These are phyloP conservation scores for Phlebopus sp. DNA, from an alignment of 1,284 basidiomycete species.

Conservation along the genomic window DNA sequence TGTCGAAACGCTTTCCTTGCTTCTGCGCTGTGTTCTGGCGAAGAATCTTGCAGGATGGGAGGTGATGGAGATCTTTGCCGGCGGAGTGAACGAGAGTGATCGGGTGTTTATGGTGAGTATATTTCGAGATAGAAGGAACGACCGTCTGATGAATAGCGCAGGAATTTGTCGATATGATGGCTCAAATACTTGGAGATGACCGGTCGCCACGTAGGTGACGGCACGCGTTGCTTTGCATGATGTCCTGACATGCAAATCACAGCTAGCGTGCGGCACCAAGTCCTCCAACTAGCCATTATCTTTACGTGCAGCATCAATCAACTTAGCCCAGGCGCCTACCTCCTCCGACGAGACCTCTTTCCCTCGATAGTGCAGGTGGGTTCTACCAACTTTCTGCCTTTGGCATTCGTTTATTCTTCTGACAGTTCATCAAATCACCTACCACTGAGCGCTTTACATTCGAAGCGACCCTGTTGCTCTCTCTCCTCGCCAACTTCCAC, in stretches of 20 bases:
- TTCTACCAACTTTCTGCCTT: neutral
- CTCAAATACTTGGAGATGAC: slow-evolving; percentile 43
- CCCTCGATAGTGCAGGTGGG: slow-evolving; percentile 49
- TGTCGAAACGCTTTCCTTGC: slow-evolving; percentile 46
- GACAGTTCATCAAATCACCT: slow-evolving; percentile 51
- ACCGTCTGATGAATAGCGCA: slow-evolving; percentile 22
- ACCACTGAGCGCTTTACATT: slow-evolving; percentile 55
- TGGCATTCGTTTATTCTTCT: neutral
- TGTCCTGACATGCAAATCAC: slow-evolving; percentile 8
- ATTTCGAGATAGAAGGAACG: neutral
- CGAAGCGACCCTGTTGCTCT: slow-evolving; percentile 55
- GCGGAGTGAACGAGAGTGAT: slow-evolving; percentile 56
- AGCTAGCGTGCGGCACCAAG: slow-evolving; percentile 52
- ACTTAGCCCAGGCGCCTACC: slow-evolving; percentile 66
- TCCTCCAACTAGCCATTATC: slow-evolving; percentile 52
- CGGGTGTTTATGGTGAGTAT: slow-evolving; percentile 49
- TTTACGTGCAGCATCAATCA: slow-evolving; percentile 58
- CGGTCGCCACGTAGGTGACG: slow-evolving; percentile 41
- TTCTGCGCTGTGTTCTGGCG: slow-evolving; percentile 45
- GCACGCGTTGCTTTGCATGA: neutral
- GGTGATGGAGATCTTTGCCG: slow-evolving; percentile 64
- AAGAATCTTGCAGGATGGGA: slow-evolving; percentile 66
- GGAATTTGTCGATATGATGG: slow-evolving; percentile 47
- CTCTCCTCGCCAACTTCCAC: slow-evolving; percentile 63
- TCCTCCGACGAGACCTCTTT: slow-evolving; percentile 58